These are phyloP conservation scores for Cercospora sesami DNA, from an alignment of 2,329 filamentous ascomycete species.

Conservation along the genomic window DNA sequence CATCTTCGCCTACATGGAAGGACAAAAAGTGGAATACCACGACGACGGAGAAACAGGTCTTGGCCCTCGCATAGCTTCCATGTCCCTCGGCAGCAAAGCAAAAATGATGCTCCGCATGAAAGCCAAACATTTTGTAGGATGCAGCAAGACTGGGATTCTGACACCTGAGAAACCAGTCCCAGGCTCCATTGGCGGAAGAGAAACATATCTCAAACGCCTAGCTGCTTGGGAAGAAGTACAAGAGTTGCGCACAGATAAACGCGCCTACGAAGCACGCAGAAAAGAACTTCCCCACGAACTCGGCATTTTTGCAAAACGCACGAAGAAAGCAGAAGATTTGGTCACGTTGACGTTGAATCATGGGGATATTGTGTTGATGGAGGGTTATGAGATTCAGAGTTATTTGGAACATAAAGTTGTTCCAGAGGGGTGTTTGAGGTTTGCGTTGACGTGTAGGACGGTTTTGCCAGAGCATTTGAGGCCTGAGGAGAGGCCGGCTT, in stretches of 20 bases:
- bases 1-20: slow-evolving; percentile 62
- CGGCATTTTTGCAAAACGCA: slow-evolving; percentile 35
- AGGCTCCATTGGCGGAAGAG: slow-evolving; percentile 22
- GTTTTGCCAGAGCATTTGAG: slow-evolving; percentile 50
- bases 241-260: slow-evolving; percentile 18
- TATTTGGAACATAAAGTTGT: slow-evolving; percentile 61
- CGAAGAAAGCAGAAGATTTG: slow-evolving; percentile 37
- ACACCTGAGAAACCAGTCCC: slow-evolving; percentile 36
- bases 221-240: slow-evolving; percentile 38
- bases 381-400: slow-evolving; percentile 59
- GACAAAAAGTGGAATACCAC: slow-evolving; percentile 63
- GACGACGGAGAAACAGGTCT: slow-evolving; percentile 66
- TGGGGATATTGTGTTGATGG: slow-evolving; percentile 66
- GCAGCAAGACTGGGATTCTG: slow-evolving; percentile 39
- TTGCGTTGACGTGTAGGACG: slow-evolving; percentile 58
- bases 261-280: slow-evolving; percentile 33
- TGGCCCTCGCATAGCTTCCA: slow-evolving; percentile 62
- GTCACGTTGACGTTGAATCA: slow-evolving; percentile 57
- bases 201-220: slow-evolving; percentile 40
- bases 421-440: slow-evolving; percentile 54
- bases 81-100: slow-evolving; percentile 60
- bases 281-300: slow-evolving; percentile 44
- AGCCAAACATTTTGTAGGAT: slow-evolving; percentile 47
- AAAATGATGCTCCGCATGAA: slow-evolving; percentile 62
- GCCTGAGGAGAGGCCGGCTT: slow-evolving; percentile 42